Percentiles rank a stretch among this genome's conserved stretches.
phyloP scores from a whole-genome alignment of 768 basidiomycete genomes.

The Suillus decipiens region DNA sequence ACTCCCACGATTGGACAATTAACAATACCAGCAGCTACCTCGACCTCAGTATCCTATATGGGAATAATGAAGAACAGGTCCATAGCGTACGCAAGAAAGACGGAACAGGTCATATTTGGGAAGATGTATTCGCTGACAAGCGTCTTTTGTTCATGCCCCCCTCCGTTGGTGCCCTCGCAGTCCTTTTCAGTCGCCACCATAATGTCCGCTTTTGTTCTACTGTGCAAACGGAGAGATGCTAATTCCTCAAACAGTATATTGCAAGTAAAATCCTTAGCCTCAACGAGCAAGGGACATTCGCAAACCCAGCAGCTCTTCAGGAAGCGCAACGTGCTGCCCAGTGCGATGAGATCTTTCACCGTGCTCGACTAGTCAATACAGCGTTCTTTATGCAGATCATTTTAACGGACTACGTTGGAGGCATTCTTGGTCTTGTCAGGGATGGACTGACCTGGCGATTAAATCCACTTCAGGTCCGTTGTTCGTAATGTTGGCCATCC shows the following conservation, averaged over 20 bases:
- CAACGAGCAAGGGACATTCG: constrained; percentile 61
- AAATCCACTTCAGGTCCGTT: constrained; percentile 59
- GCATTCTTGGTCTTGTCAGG: constrained; percentile 68
- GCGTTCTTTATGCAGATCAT: constrained; percentile 73
- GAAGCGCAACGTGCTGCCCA: constrained; percentile 40
- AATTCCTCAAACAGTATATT: constrained; percentile 51
- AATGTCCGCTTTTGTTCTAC: constrained; percentile 48
- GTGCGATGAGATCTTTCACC: constrained; percentile 78
- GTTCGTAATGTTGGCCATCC: background rate
- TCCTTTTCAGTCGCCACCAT: constrained; percentile 73
- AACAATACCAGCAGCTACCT: constrained; percentile 76
- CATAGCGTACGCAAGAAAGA: constrained; percentile 58
- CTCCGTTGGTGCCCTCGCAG: constrained; percentile 62
- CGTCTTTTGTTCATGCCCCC: constrained; percentile 75
- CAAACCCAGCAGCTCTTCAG: constrained; percentile 20
- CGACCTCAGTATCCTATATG: constrained; percentile 76
- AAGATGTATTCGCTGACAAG: constrained; percentile 70
- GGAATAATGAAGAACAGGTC: constrained; percentile 50
- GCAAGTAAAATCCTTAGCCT: constrained; percentile 66
- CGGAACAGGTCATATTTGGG: constrained; percentile 65
- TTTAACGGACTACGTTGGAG: constrained; percentile 71
- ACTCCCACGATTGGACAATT: constrained; percentile 45
- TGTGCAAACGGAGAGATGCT: constrained; percentile 8
- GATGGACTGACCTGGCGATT: constrained; percentile 69
- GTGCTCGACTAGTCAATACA: constrained; percentile 72